Conservation (phyloP, 768 basidiomycete genomes). For the Serendipita sp. region DNA sequence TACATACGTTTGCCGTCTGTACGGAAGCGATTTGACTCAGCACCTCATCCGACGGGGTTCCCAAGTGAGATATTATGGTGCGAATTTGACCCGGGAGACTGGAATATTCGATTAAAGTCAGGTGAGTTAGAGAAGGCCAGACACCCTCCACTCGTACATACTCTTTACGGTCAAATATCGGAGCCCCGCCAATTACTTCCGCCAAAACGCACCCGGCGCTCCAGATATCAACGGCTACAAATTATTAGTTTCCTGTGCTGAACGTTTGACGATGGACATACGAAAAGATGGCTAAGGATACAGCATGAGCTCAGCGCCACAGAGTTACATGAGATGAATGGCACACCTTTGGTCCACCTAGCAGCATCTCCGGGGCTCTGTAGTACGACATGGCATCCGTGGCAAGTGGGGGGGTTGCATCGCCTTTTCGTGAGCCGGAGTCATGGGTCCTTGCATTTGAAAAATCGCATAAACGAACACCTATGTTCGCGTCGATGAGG, state of each 20-base stretch:
- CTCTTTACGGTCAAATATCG: constrained; percentile 96
- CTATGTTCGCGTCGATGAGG: background rate
- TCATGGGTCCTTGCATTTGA: background rate
- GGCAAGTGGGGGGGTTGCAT: background rate
- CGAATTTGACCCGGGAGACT: constrained; percentile 5
- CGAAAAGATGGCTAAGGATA: no score
- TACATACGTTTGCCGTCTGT: background rate
- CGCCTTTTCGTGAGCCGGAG: background rate
- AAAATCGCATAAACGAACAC: background rate
- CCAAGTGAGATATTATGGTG: background rate
- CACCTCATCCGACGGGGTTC: background rate
- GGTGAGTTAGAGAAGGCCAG: background rate
- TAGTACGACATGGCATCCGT: background rate
- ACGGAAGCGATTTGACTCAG: background rate
- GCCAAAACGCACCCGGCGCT: constrained; percentile 91
- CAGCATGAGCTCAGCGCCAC: no score
- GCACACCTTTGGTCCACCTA: background rate
- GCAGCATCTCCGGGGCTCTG: background rate
- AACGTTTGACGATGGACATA: no score
- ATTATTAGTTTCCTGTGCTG: background rate
- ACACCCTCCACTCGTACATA: constrained; percentile 29
- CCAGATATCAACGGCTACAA: constrained; percentile 62
- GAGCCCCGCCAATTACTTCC: constrained; percentile 82
- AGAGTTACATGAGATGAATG: no score
- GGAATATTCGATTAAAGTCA: background rate